Evolutionary conservation across 2,329 filamentous ascomycete species (phyloP).

Genomic region (Colletotrichum gigasporum): DNA sequence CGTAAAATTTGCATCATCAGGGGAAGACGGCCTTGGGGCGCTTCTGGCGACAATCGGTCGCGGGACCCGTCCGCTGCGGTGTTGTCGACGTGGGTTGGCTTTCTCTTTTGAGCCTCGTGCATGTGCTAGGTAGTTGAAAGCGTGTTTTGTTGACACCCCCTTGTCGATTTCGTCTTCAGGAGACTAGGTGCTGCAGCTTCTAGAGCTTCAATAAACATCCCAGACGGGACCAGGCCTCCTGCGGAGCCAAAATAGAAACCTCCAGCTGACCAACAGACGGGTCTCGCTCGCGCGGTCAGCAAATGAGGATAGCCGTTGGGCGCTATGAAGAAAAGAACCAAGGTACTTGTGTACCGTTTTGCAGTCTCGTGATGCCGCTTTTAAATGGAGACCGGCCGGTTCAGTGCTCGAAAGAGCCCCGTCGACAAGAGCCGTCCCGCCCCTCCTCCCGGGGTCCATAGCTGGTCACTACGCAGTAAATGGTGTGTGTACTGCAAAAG

Average conservation of each 20-base stretch:
- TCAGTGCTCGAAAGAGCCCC: not conserved
- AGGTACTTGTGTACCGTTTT: not conserved
- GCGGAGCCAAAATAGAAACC: slow-evolving; percentile 6
- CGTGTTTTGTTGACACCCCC: slow-evolving; percentile 15
- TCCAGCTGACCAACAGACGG: not conserved
- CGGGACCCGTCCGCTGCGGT: slow-evolving; percentile 4
- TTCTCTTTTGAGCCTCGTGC: slow-evolving; percentile 26
- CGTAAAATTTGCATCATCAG: not conserved
- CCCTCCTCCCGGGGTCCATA: slow-evolving; percentile 1
- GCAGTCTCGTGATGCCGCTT: not conserved
- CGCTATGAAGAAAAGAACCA: not conserved
- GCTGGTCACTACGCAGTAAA: no score
- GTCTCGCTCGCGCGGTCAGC: not conserved
- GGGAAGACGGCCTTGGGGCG: not conserved
- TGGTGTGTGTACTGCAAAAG: no score
- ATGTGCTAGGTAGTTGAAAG: slow-evolving; percentile 15
- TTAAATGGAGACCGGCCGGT: not conserved
- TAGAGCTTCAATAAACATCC: not conserved
- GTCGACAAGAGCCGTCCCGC: slow-evolving; percentile 9
- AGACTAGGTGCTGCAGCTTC: not conserved
- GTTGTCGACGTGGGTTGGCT: not conserved
- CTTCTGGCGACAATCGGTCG: slow-evolving; percentile 11
- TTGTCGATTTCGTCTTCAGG: not conserved
- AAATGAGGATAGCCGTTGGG: not conserved
- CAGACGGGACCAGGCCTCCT: not conserved